Evolutionary conservation across 345 rosid species (phyloP).

Genomic region (Populus simonii): DNA sequence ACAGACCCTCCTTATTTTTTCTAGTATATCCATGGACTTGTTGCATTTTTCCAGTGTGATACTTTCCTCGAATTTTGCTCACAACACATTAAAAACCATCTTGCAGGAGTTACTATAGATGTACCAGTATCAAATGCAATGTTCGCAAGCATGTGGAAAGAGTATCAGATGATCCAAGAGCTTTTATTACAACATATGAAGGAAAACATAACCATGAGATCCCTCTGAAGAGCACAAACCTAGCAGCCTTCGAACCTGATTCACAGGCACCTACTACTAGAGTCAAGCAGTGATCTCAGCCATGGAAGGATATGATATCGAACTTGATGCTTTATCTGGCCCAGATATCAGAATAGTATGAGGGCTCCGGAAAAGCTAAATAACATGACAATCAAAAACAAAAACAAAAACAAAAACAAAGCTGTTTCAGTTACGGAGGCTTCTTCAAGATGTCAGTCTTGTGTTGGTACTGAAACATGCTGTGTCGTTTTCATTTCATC

Average conservation of each 20-base stretch:
- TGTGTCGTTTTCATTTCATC: background rate
- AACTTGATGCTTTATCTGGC: background rate
- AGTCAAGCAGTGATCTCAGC: conserved; percentile 29
- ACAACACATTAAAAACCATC: conserved; percentile 3
- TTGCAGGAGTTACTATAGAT: conserved; percentile 89
- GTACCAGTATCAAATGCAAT: conserved; percentile 72
- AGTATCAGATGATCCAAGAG: conserved; percentile 80
- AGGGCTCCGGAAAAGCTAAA: background rate
- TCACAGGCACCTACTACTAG: conserved; percentile 27
- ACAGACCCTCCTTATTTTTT: background rate
- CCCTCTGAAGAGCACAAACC: conserved; percentile 39
- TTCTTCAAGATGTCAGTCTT: background rate
- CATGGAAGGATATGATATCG: background rate
- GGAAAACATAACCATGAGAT: conserved; percentile 92
- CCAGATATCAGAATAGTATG: background rate
- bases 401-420: too few species aligned
- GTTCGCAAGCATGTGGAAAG: conserved; percentile 93
- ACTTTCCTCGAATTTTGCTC: background rate
- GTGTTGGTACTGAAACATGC: background rate
- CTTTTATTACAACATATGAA: conserved; percentile 90
- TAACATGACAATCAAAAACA: background rate
- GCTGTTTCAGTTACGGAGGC: background rate
- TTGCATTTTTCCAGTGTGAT: background rate
- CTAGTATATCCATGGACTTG: background rate
- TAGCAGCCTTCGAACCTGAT: conserved; percentile 24